Evolutionary conservation across 768 basidiomycete genomes (phyloP), one percentile per base, ranked within the genome.

Genomic region (Lyophyllum decastes): DNA sequence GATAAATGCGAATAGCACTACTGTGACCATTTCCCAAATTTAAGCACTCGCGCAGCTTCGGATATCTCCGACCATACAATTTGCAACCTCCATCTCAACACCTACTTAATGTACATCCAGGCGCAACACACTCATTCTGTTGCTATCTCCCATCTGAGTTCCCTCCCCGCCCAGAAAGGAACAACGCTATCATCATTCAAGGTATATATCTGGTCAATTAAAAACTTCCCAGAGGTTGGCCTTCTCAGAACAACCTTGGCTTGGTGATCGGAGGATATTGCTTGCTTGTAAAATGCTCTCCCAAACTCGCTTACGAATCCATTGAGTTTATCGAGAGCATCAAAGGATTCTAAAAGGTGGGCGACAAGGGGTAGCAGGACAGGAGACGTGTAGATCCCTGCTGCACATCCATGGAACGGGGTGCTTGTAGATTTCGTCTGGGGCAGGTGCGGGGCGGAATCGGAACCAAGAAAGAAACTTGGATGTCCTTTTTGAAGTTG

Each of bases 391-490:
- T 98, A 98, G 52, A 98, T 86, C 0, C 97, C 97, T 10, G 97
- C 97, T 1, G 97, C 95, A 72, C 97, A 99, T 17, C 86, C 78
- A 30, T 85, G 80, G 19, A 73, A 74, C 7, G 91, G 88, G 4
- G 86, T 83, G 59, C 90, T 84, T 17, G 82, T 86, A 4, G 89
- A 82, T 72, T 94, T 89, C 52, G 80, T 76, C 26, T 77, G 69
- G 27, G 81, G 80, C 4, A 90, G 87, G 72, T 99, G 97, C 40
- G 97, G 97, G 1, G 97, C 97, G 26, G 92, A 94, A 73, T 99
- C 97, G 17, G 93, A 95, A 19, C 97, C 97, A 54, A 99, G 80
- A 84, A 99, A 99, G 75, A 99, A 99, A 48, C 92, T 87, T 3
- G 94, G 89, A 72, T 96, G 91, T 3, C 95, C 95, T 86, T 63